Base-by-base conservation (phyloP, 2,329 filamentous ascomycete species). In the Fusarium odoratissimum region DNA sequence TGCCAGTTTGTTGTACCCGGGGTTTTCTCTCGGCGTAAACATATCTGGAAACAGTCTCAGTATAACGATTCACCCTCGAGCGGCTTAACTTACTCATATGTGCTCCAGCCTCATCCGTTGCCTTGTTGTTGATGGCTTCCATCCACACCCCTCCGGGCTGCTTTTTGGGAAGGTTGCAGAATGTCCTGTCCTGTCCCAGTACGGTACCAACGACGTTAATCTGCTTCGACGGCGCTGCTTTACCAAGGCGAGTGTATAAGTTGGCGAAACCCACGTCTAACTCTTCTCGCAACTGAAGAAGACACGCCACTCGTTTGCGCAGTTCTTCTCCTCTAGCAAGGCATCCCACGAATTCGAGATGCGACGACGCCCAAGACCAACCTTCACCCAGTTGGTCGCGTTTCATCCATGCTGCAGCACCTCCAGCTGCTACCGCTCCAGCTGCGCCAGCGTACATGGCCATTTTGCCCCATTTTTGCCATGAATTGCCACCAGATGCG, bases 321-420 rank as follows among this genome's bases (percentile, higher is more conserved):
- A 98, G 85, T 78, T 97, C 95, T 76, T 95, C 92, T 8, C 90
- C 91, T n/a, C 93, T 91, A 52, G 93, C 92, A 12, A 99, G 88
- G 77, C 94, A 97, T 5, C 95, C 94, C 3, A 98, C 93, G 77
- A 98, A 99, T 81, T 96, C 93, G 31, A 99, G 89, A 82, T 99
- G 96, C 40, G 93, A 96, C 21, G 92, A 90, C 19, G 93, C 93
- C 95, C 95, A 98, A 14, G 86, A 86, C 84, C 91, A 91, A 12
- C 95, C 93, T 67, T 92, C 87, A 6, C 88, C 89, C 69, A 98
- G 90, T 71, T 94, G 91, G 37, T 97, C 93, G 60, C 94, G 90
- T 76, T 96, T 95, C 76, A 93, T 86, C 84, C 97, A 98, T 16
- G 95, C 93, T 12, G 95, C 95, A 1, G 93, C 93, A 1, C 93